Conservation (phyloP, 805 yeast genomes). For the baker's yeast (Saccharomyces cerevisiae) region DNA sequence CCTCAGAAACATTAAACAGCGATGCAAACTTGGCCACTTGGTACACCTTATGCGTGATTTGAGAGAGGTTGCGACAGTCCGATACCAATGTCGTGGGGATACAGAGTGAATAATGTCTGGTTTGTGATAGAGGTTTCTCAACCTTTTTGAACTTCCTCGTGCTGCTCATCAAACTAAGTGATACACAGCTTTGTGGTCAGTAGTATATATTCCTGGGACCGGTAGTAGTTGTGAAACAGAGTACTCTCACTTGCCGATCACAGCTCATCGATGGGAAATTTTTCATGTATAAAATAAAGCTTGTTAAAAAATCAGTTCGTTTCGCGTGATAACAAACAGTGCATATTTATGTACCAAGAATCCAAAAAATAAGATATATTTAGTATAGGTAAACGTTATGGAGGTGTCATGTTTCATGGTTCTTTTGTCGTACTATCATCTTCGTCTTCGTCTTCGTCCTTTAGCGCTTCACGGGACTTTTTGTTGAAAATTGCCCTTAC, state of each 20-base stretch:
- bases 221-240: neutral
- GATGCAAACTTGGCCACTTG: conserved; percentile 74
- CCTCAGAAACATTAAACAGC: conserved; percentile 61
- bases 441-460: conserved; percentile 30
- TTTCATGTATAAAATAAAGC: neutral
- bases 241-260: neutral
- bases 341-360: neutral
- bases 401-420: neutral
- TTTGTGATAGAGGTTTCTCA: conserved; percentile 13
- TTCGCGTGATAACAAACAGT: neutral
- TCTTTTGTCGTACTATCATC: conserved; percentile 13
- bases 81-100: conserved; percentile 62
- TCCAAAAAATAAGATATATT: neutral
- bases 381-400: conserved; percentile 1
- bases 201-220: neutral
- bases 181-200: neutral
- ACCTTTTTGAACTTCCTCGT: conserved; percentile 12
- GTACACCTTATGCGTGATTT: conserved; percentile 63
- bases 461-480: conserved; percentile 11
- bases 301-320: neutral
- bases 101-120: conserved; percentile 48
- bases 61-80: conserved; percentile 59
- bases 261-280: neutral
- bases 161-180: neutral
- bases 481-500: conserved; percentile 37